Percentiles rank a stretch among this genome's conserved stretches.
Conservation (phyloP, 257 asterid species). For the Capsicum pubescens region DNA sequence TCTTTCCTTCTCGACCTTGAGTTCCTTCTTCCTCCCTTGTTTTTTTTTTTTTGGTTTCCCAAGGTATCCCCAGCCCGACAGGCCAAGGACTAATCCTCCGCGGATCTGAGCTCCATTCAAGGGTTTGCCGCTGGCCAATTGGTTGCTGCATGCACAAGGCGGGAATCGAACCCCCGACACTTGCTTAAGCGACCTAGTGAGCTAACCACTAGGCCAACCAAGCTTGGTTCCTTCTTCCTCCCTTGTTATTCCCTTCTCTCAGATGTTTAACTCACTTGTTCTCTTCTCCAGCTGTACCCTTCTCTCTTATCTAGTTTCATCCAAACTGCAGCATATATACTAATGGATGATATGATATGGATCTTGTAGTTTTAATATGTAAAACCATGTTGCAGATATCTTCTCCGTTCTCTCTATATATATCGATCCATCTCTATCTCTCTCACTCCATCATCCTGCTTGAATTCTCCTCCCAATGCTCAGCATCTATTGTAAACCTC, state of each 20-base stretch:
- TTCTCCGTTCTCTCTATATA: not conserved
- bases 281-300: not conserved
- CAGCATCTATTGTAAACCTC: conserved; percentile 18
- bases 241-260: conserved; percentile 14
- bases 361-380: not conserved
- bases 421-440: not conserved
- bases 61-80: too few species aligned
- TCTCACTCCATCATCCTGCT: not conserved
- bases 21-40: not conserved
- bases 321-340: conserved; percentile 1
- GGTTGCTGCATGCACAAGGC: too few species aligned
- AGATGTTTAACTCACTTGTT: conserved; percentile 14
- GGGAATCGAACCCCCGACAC: too few species aligned
- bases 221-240: conserved; percentile 11
- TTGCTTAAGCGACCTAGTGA: too few species aligned
- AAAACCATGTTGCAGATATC: not conserved
- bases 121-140: too few species aligned
- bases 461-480: not conserved
- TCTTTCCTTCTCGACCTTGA: not conserved
- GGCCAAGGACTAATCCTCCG: too few species aligned
- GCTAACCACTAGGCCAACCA: too few species aligned
- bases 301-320: not conserved
- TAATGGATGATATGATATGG: not conserved
- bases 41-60: too few species aligned
- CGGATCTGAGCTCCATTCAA: too few species aligned